A percentile compares a stretch with the other conserved stretches of the same genome.
These are phyloP conservation scores for Wallacemonas sp. DNA, from an alignment of 208 protist genomes.

Conservation along the genomic window DNA sequence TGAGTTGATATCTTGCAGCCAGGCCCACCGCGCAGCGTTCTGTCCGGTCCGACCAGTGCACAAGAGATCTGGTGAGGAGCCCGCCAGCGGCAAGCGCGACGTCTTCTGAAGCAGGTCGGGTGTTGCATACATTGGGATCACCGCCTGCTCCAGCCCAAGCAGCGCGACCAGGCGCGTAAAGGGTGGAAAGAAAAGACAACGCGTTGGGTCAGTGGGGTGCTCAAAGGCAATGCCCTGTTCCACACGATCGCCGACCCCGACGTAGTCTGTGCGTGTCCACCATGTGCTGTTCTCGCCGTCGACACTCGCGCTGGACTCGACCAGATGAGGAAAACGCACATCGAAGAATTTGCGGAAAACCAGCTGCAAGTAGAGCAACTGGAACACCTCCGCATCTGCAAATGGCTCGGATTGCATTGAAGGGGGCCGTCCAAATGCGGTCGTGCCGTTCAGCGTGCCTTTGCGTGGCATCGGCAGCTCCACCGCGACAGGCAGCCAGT, in stretches of 20 bases:
- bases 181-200: constrained; percentile 66
- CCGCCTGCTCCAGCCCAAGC: constrained; percentile 54
- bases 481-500: constrained; percentile 31
- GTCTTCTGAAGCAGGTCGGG: constrained; percentile 33
- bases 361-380: constrained; percentile 85
- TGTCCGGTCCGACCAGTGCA: constrained; percentile 47
- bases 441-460: constrained; percentile 18
- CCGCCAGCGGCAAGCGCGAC: constrained; percentile 49
- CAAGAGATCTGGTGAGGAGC: constrained; percentile 32
- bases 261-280: constrained; percentile 42
- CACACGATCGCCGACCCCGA: constrained; percentile 39
- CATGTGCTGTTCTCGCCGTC: background rate
- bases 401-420: constrained; percentile 64
- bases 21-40: constrained; percentile 51
- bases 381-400: constrained; percentile 83
- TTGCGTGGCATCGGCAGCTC: constrained; percentile 31
- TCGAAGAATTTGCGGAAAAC: constrained; percentile 79
- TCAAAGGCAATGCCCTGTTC: constrained; percentile 55
- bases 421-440: constrained; percentile 1
- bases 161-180: constrained; percentile 50
- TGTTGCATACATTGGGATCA: constrained; percentile 64
- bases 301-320: constrained; percentile 24
- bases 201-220: constrained; percentile 35
- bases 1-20: constrained; percentile 35
- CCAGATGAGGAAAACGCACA: constrained; percentile 46